These are phyloP conservation scores for Pestalotiopsis sp. DNA, from an alignment of 2,329 filamentous ascomycete genomes.

Conservation along the genomic window DNA sequence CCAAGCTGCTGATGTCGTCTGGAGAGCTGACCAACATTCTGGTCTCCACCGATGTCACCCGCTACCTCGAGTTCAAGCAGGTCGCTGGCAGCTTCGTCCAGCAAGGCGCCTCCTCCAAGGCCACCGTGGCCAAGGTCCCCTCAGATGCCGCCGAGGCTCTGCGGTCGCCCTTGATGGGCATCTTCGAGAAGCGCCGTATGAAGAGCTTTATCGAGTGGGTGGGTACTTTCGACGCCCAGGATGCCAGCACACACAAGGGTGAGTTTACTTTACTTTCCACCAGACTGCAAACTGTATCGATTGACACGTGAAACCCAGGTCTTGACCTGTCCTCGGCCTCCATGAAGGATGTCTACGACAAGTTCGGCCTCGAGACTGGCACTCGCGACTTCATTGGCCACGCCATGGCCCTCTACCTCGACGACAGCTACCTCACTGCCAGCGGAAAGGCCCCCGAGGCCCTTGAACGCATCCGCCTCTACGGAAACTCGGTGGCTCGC, in stretches of 20 bases:
- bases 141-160: slow-evolving; percentile 90
- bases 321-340: slow-evolving; percentile 77
- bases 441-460: slow-evolving; percentile 78
- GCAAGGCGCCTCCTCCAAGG: slow-evolving; percentile 79
- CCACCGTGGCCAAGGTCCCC: slow-evolving; percentile 94
- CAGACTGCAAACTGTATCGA: not conserved
- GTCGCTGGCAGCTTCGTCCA: slow-evolving; percentile 97
- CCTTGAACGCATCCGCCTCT: slow-evolving; percentile 89
- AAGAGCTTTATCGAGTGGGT: slow-evolving; percentile 98
- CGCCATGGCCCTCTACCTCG: slow-evolving; percentile 94
- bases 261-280: slow-evolving; percentile 27
- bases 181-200: slow-evolving; percentile 97
- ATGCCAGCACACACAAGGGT: slow-evolving; percentile 91
- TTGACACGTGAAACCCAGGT: slow-evolving; percentile 48
- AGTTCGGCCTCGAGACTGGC: slow-evolving; percentile 86
- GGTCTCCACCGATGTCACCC: slow-evolving; percentile 89
- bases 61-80: slow-evolving; percentile 90
- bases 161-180: slow-evolving; percentile 90
- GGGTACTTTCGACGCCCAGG: slow-evolving; percentile 79
- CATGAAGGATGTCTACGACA: slow-evolving; percentile 99
- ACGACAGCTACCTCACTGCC: slow-evolving; percentile 80
- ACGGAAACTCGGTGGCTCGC: slow-evolving; percentile 95
- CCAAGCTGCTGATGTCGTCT: slow-evolving; percentile 98
- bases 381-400: slow-evolving; percentile 97
- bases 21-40: slow-evolving; percentile 98